Base-by-base conservation (phyloP, 306 rosid species). In the Fragaria nilgerrensis region DNA sequence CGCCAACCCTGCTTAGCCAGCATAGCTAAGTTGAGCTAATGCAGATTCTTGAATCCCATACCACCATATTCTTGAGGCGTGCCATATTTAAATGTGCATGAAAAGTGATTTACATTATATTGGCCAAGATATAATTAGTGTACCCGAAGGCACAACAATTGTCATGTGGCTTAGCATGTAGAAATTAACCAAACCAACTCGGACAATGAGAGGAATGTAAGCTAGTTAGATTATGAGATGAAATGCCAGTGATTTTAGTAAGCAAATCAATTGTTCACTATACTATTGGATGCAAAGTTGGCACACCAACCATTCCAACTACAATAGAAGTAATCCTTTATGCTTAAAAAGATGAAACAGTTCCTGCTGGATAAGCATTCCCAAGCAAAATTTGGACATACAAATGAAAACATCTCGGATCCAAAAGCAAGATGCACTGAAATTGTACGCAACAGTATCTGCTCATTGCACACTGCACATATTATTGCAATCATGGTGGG, bases 391-490 rank as follows among this genome's bases (percentile, higher is more conserved):
- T 41, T 71, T 66, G 70, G 77, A 78, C 83, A 83, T 79, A 50
- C 80, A 83, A 65, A 50, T 70, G 70, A 13, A 59, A 76, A 56
- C 12, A 76, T 68, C 70, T 68, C 76, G 66, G 62, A 73, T 74
- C 71, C 58, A 79, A 34, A 80, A 74, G 70, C 58, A 84, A 75
- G 80, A 77, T 73, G 72, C 53, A 75, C 47, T 80, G 74, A 77
- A 77, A 82, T 74, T 70, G 55, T 70, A 52, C 13, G 80, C 72
- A 82, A 81, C 84, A 68, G 63, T 71, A 86, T 82, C 81, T 43
- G 85, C 87, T 85, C 89, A 61, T 71, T 82, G 87, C 86, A 90
- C 81, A 80, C 79, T 22, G 80, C 85, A 77, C 75, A 73, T 39
- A 77, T 94, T 93, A 89, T 86, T 89, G 82, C 74, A 6, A 63